Evolutionary conservation across 768 basidiomycete genomes (phyloP), one percentile per base, ranked within the genome.

Genomic region (Trametes villosa): DNA sequence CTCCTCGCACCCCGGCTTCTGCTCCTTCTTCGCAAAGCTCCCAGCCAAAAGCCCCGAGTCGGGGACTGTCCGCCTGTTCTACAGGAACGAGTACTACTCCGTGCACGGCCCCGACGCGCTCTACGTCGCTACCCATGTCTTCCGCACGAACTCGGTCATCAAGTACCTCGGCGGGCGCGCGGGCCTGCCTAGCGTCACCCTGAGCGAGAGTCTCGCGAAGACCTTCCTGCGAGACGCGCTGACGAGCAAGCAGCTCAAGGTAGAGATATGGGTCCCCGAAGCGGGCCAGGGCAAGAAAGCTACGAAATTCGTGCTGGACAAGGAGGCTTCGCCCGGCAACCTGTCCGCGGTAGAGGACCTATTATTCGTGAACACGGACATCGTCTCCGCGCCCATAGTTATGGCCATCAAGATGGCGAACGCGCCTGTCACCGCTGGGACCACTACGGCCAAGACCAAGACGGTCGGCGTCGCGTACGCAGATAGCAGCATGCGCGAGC

Each of bases 201-300:
- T 99, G 56, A 92, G 86, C 70, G 76, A 80, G 57, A 84, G 83
- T 17, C 85, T 94, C 18, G 95, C 95, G 0, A 90, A 92, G 65
- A 80, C 80, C 36, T 87, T 97, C 61, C 76, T 99, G 45, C 78
- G 97, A 29, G 96, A 98, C 48, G 94, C 94, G 0, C 72, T 99
- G 59, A 98, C 97, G 4, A 78, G 83, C 30, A 92, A 87, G 73
- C 96, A 98, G 75, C 83, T 99, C 61, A 83, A 91, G 46, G 84
- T 98, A 5, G 95, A 99, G 73, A 96, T 99, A 47, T 96, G 93
- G 88, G 79, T 75, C 12, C 84, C 90, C 1, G 89, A 91, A 65
- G 77, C 83, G 7, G 87, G 86, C 0, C 85, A 87, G 59, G 86
- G 86, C 3, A 94, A 92, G 73, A 92, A 89, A 59, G 82, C 83